Conservation (phyloP, 495 filamentous ascomycete genomes). For the Podospora pseudoanserina region DNA sequence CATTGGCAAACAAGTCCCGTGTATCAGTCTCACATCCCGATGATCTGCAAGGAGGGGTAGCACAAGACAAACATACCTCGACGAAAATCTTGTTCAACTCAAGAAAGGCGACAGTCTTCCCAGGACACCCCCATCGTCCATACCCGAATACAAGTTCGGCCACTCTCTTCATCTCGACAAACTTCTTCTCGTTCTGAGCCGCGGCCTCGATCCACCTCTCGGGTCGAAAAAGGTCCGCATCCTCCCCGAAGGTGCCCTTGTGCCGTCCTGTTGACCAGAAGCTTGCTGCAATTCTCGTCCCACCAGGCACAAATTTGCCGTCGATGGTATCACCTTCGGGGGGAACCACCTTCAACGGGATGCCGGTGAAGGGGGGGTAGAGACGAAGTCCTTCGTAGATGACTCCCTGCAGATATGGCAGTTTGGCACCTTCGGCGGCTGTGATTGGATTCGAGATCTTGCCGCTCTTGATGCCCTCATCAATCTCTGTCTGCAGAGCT, state of each 20-base stretch:
- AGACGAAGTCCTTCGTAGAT: conserved; percentile 52
- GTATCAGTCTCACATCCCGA: conserved; percentile 11
- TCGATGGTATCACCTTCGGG: conserved; percentile 50
- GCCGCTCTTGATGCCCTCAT: conserved; percentile 35
- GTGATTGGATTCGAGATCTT: conserved; percentile 39
- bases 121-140: conserved; percentile 45
- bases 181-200: conserved; percentile 30
- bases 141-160: conserved; percentile 41
- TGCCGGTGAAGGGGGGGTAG: conserved; percentile 34
- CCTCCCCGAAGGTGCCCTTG: conserved; percentile 30
- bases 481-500: conserved; percentile 57
- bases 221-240: conserved; percentile 47
- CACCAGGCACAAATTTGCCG: conserved; percentile 50
- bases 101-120: conserved; percentile 42
- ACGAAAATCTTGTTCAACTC: conserved; percentile 57
- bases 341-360: conserved; percentile 46
- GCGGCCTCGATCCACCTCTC: conserved; percentile 53
- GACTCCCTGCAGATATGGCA: conserved; percentile 48
- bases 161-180: conserved; percentile 40
- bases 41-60: not conserved
- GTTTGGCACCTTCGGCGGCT: conserved; percentile 38
- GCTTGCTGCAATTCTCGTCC: conserved; percentile 52
- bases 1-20: not conserved
- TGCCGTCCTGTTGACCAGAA: conserved; percentile 27
- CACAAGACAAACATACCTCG: conserved; percentile 40